Evolutionary conservation across 192 early-diverging fungal species (phyloP).

Genomic region (Borealophlyctis nickersoniae): DNA sequence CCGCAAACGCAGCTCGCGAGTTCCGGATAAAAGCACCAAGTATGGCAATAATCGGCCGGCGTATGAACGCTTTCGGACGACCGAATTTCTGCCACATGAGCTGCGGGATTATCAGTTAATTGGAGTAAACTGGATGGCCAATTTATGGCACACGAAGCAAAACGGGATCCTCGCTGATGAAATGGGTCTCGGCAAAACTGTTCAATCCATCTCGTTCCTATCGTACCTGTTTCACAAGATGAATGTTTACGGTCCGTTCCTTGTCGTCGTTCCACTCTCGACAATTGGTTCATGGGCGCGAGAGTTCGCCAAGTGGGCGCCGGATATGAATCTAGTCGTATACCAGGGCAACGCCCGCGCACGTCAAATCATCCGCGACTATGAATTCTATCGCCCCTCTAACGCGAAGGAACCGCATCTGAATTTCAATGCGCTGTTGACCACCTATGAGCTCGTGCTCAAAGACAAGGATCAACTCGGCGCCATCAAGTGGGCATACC

Average conservation of each 20-base stretch:
- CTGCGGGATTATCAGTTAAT: slow-evolving; percentile 94
- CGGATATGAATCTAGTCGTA: slow-evolving; percentile 84
- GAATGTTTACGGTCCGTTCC: slow-evolving; percentile 85
- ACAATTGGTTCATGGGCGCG: slow-evolving; percentile 92
- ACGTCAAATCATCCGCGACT: slow-evolving; percentile 85
- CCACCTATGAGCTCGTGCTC: slow-evolving; percentile 92
- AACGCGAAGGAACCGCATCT: slow-evolving; percentile 43
- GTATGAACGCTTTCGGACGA: slow-evolving; percentile 73
- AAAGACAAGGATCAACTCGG: slow-evolving; percentile 83
- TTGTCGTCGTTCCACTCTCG: slow-evolving; percentile 95
- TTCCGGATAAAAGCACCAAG: slow-evolving; percentile 69
- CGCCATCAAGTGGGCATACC: slow-evolving; percentile 83
- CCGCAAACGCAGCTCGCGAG: slow-evolving; percentile 62
- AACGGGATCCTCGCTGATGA: slow-evolving; percentile 98
- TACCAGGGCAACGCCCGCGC: slow-evolving; percentile 85
- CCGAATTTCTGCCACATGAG: slow-evolving; percentile 79
- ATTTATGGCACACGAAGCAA: slow-evolving; percentile 89
- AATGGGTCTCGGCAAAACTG: slow-evolving; percentile 87
- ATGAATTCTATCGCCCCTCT: slow-evolving; percentile 75
- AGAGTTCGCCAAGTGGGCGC: slow-evolving; percentile 96
- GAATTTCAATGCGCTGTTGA: slow-evolving; percentile 91
- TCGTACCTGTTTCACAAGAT: slow-evolving; percentile 83
- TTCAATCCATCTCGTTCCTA: slow-evolving; percentile 94
- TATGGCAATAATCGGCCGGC: slow-evolving; percentile 57
- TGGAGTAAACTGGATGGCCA: slow-evolving; percentile 96